Base-by-base conservation (phyloP, 2,329 filamentous ascomycete species). In the Penicillium sp. region DNA sequence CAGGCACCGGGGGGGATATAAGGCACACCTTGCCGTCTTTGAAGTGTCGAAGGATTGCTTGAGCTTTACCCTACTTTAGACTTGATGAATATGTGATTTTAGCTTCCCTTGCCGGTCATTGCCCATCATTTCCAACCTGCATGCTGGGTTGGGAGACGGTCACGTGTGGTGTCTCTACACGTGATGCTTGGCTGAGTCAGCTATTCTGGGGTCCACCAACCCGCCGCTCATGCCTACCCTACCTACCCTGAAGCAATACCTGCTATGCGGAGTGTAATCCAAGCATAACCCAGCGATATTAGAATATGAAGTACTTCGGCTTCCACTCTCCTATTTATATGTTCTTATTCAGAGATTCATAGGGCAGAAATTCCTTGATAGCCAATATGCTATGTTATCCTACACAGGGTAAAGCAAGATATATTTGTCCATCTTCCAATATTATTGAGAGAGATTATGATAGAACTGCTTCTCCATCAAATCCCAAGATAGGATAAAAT, bases 1-100 rank as follows among this genome's bases (percentile, higher is more conserved):
- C 51, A 36, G 56, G 53, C 55, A 62, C 27, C 38, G n/a, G 38
- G 25, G 21, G 39, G 17, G 10, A 41, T 42, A 44, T 43, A 23
- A 49, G 23, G 15, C 42, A 45, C 33, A 35, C 41, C 53, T 39
- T 51, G 36, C 6, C 2, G 2, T 21, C 12, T 35, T 41, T 29
- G 4, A 21, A 31, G 9, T 12, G 17, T 23, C 17, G 3, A 49
- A 42, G 5, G 3, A 5, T 15, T 53, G 15, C 12, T 19, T 15
- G 15, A 39, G 19, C 31, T 50, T 33, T 21, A 19, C 6, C 9
- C 4, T 2, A 4, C 6, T 25, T 17, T 27, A 10, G 9, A 13
- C 15, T 33, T 27, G 27, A 21, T 25, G 9, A 19, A 23, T 38
- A 6, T 39, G 4, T 42, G 6, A 23, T 36, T 39, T n/a, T 54